Conservation (phyloP, 371 early-diverging fungal genomes). For the Mortierella sp. region DNA sequence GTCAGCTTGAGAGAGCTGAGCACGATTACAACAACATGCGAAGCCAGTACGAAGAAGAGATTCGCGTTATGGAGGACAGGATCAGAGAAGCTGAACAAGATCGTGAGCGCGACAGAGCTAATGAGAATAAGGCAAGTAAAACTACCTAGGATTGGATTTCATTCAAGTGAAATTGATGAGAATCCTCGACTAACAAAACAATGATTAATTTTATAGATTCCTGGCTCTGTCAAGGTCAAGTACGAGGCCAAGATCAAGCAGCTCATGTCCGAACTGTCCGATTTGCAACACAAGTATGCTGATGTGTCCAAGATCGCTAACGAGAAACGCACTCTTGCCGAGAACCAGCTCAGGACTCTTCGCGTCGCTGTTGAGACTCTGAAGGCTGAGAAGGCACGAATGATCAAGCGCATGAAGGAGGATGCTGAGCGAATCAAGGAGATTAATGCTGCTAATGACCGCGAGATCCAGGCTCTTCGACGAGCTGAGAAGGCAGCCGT, state of each 20-base stretch:
- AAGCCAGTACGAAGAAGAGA: conserved; percentile 79
- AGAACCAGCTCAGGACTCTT: conserved; percentile 65
- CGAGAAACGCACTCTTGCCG: conserved; percentile 67
- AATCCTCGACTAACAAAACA: not conserved
- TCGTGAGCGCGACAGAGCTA: conserved; percentile 69
- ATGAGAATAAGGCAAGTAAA: conserved; percentile 27
- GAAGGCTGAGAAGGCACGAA: conserved; percentile 82
- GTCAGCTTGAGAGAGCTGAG: conserved; percentile 69
- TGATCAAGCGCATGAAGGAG: conserved; percentile 85
- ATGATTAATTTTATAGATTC: conserved; percentile 31
- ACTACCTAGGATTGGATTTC: not conserved
- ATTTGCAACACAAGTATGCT: conserved; percentile 70
- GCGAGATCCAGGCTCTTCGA: conserved; percentile 79
- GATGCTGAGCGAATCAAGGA: conserved; percentile 79
- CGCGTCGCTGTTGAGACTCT: conserved; percentile 72
- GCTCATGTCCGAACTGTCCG: conserved; percentile 78
- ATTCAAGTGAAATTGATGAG: not conserved
- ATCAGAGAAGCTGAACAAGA: conserved; percentile 73
- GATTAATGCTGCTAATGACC: conserved; percentile 73
- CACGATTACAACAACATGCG: conserved; percentile 70
- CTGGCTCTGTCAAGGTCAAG: conserved; percentile 60
- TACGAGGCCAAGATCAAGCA: conserved; percentile 82
- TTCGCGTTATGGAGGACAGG: conserved; percentile 69
- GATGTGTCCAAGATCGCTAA: conserved; percentile 69
- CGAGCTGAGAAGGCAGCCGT: conserved; percentile 73